These are phyloP conservation scores for Phytophthora hybrid DNA, from an alignment of 352 stramenopile species.

Conservation along the genomic window DNA sequence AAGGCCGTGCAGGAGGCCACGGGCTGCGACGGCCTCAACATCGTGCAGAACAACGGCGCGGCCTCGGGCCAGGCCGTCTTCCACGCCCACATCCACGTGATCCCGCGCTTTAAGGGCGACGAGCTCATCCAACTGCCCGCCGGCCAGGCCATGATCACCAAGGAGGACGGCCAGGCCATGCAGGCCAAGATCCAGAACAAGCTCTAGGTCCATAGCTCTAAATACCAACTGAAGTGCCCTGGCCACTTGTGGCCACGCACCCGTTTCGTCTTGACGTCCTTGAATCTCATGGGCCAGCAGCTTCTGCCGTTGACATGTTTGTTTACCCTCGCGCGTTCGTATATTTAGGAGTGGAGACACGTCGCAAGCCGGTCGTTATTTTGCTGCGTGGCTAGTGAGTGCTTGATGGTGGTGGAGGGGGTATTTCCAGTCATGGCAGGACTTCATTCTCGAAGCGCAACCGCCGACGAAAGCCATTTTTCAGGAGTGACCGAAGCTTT, in stretches of 20 bases:
- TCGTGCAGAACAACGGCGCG: constrained; percentile 86
- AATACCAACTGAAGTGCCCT: too few relatives aligned
- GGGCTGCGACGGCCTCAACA: constrained; percentile 73
- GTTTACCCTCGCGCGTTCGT: constrained; percentile 15
- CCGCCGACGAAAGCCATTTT: constrained; percentile 12
- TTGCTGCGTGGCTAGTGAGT: constrained; percentile 17
- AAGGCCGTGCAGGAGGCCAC: constrained; percentile 82
- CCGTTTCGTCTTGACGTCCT: not conserved
- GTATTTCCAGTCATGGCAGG: constrained; percentile 25
- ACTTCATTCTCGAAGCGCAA: constrained; percentile 39
- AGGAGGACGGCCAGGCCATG: constrained; percentile 66
- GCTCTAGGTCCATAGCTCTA: constrained; percentile 40
- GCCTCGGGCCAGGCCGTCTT: constrained; percentile 78
- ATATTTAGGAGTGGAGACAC: constrained; percentile 31
- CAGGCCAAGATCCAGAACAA: constrained; percentile 83
- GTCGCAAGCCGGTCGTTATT: constrained; percentile 25
- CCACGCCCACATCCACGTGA: constrained; percentile 85
- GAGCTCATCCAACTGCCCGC: constrained; percentile 63
- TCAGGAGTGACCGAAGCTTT: constrained; percentile 2
- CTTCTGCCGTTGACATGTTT: constrained; percentile 15
- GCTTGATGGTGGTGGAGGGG: not conserved
- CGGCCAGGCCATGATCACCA: constrained; percentile 65
- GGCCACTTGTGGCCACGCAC: not conserved
- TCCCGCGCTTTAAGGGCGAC: constrained; percentile 76
- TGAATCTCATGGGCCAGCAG: constrained; percentile 19